Evolutionary conservation across 768 basidiomycete genomes (phyloP), one percentile per base, ranked within the genome.

Genomic region (Amanita rubescens): DNA sequence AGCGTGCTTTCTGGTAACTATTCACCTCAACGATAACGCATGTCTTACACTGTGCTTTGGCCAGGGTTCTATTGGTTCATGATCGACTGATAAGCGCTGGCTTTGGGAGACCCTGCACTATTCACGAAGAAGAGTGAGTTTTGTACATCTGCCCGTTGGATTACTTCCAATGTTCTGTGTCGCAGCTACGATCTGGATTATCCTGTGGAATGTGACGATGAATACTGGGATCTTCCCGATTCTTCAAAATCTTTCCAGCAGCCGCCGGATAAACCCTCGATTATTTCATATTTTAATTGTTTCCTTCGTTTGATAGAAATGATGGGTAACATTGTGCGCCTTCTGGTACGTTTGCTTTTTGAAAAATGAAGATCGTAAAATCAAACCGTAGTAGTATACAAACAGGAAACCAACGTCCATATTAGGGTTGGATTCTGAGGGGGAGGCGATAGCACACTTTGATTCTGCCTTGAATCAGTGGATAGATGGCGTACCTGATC

Each of bases 381-480:
- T 55, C n/a, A 45, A 27, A 20, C 19, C 19, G 35, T 38, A 39
- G 11, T 49, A 87, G 87, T 92, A 90, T 64, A 78, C 87, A 11
- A 82, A 84, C 59, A 87, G 82, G 62, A 81, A 80, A 59, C 75
- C 78, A 1, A 78, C 78, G 56, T 66, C 73, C 20, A 59, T 74
- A 3, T 67, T 79, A 20, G 72, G 17, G 5, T 22, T 45, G 27
- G 19, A 35, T 20, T 38, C 52, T 75, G 82, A 85, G 51, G 76
- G 84, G 51, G 76, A 78, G 35, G 75, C 82, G 19, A 81, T 91
- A 4, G 77, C 80, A 7, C 85, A 88, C 53, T 72, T 91, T 3
- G 89, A 91, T 67, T 82, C 84, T 3, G 79, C 81, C 2, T 68
- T 91, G 61, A 89, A 90, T 58, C 75, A 78, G n/a, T 91, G 89